Evolutionary conservation across 768 basidiomycete genomes (phyloP), one percentile per base, ranked within the genome.

Genomic region (Tulasnella sp.): DNA sequence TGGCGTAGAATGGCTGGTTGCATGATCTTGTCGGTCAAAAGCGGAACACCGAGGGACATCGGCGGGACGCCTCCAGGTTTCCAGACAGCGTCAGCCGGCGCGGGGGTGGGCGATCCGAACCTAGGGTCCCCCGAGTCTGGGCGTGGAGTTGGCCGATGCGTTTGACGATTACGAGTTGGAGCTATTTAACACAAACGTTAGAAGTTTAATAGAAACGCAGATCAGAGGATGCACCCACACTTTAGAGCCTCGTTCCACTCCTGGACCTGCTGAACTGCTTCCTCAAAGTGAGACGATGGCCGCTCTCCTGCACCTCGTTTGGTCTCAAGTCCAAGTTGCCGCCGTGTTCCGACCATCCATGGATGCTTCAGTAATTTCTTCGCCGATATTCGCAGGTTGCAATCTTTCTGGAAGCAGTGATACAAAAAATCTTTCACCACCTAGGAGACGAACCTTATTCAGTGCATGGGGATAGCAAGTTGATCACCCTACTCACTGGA

Each of bases 171-270:
- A 6, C 77, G 77, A 34, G 77, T 36, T 31, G 77, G 77, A 29
- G 77, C 77, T 78, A 39, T 5, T n/a, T 0, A 36, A 49, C 9
- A 40, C 22, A 78, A 15, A 39, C 58, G 40, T 74, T 76, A 67
- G 78, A 75, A 74, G 78, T 69, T 25, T 3, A 42, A 54, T 42
- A 45, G 22, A 71, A 19, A 14, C 22, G 58, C 64, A 31, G 11
- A 69, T 52, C 73, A 64, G 72, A 79, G 67, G 69, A 22, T 38
- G 68, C 4, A 80, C 85, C 80, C 82, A 96, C 94, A 95, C 83
- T 93, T 95, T 76, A 99, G 85, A 0, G 96, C 97, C 82, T 98
- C 94, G 80, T 99, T 99, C 96, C 97, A 99, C 83, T 98, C 94
- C 83, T 98, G 97, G 34, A 99, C 97, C 82, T 93, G 91, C 79